Conservation (phyloP, 2,329 filamentous ascomycete genomes). For the Neopestalotiopsis sp. region DNA sequence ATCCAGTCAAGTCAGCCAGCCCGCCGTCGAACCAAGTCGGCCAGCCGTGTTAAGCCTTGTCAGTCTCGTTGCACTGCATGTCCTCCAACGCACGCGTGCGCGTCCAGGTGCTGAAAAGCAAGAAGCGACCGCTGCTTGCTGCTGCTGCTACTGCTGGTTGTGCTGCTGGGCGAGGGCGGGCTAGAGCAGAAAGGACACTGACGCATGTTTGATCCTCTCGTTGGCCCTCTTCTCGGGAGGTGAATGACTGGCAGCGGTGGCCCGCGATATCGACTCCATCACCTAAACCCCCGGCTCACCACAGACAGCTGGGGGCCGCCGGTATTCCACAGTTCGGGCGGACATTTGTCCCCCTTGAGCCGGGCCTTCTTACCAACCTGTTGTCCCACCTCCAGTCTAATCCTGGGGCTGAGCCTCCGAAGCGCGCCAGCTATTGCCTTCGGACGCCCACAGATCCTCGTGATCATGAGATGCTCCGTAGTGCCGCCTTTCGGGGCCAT, state of each 20-base stretch:
- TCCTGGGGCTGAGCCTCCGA: slow-evolving; percentile 8
- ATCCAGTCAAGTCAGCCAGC: background rate
- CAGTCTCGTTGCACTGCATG: background rate
- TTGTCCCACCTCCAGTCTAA: slow-evolving; percentile 7
- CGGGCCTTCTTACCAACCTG: slow-evolving; percentile 3
- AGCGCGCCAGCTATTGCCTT: background rate
- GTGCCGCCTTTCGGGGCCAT: background rate
- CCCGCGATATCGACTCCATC: background rate
- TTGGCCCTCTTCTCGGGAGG: background rate
- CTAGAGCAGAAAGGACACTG: background rate
- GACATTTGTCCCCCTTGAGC: slow-evolving; percentile 12
- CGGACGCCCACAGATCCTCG: background rate
- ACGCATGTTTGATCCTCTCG: too few relatives aligned
- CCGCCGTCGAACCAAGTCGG: background rate
- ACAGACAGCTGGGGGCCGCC: slow-evolving; percentile 1
- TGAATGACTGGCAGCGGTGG: background rate
- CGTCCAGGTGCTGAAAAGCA: background rate
- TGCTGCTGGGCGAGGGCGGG: background rate
- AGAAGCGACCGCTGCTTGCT: background rate
- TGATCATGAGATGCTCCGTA: background rate
- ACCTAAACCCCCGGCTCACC: slow-evolving; percentile 5
- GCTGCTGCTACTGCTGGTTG: too few relatives aligned
- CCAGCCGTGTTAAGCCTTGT: background rate
- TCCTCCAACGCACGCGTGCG: background rate
- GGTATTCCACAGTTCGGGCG: background rate